Evolutionary conservation across 805 yeast species (phyloP).

Genomic region (Wickerhamomyces sydowiorum): DNA sequence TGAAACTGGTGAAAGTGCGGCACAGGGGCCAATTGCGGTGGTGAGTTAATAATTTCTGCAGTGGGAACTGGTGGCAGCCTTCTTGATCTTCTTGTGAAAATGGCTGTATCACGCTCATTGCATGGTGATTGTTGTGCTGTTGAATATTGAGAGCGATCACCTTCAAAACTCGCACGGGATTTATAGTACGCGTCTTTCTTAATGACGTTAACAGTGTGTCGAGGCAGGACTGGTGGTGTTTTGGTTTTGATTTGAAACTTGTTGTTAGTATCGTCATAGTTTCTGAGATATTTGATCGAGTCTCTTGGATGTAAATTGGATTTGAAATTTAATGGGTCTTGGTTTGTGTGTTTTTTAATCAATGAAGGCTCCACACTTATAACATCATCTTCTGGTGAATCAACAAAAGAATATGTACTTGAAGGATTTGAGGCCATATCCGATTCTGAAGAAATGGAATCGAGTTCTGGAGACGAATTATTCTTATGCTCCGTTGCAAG

Average conservation of each 20-base stretch:
- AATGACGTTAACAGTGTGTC: background rate
- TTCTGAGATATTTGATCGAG: slow-evolving; percentile 1
- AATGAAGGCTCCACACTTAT: background rate
- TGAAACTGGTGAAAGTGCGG: background rate
- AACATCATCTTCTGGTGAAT: background rate
- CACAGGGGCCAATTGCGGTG: background rate
- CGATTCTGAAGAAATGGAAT: background rate
- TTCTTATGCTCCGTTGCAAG: background rate
- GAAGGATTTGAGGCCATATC: slow-evolving; percentile 1
- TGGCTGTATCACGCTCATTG: background rate
- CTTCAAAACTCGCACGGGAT: slow-evolving; percentile 1
- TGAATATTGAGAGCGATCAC: background rate
- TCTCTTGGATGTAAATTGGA: slow-evolving; percentile 1
- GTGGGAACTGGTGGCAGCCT: background rate
- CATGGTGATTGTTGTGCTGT: background rate
- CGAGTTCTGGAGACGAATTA: background rate
- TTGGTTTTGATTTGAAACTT: background rate
- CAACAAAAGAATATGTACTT: background rate
- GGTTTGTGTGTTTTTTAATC: background rate
- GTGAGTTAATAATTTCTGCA: background rate
- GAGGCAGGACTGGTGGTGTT: background rate
- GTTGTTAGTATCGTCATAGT: background rate
- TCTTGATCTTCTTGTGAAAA: slow-evolving; percentile 3
- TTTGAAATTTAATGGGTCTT: background rate
- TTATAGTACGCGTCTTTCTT: background rate